These are phyloP conservation scores for Meyerozyma sp. DNA, from an alignment of 1,139 yeast species.

Conservation along the genomic window DNA sequence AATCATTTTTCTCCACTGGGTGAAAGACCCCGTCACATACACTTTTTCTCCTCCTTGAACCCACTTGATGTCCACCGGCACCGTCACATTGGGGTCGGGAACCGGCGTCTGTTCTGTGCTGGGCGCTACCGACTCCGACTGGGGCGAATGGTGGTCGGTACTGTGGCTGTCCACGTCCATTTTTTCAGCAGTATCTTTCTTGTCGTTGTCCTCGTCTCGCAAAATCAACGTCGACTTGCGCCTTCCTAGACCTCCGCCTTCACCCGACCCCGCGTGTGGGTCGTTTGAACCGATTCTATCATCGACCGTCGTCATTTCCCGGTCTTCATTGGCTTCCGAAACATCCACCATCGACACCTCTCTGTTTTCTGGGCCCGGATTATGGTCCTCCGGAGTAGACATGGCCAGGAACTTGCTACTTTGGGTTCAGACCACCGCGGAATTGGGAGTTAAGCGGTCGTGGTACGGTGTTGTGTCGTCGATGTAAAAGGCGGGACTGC, in stretches of 20 bases:
- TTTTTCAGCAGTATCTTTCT: conserved; percentile 9
- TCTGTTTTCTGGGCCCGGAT: conserved; percentile 11
- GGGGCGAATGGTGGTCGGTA: conserved; percentile 5
- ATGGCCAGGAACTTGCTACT: background rate
- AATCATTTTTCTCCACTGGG: conserved; percentile 49
- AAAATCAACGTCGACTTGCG: conserved; percentile 38
- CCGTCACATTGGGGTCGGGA: conserved; percentile 30
- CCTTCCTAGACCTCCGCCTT: conserved; percentile 20
- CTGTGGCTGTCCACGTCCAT: conserved; percentile 18
- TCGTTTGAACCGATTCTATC: conserved; percentile 1
- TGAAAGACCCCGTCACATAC: conserved; percentile 45
- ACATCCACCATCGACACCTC: conserved; percentile 44
- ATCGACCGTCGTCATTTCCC: conserved; percentile 7
- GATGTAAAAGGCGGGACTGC: background rate
- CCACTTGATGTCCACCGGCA: conserved; percentile 87
- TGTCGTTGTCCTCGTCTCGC: conserved; percentile 25
- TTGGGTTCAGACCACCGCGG: background rate
- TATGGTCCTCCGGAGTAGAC: background rate
- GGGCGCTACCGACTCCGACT: conserved; percentile 4
- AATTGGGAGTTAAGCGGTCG: background rate
- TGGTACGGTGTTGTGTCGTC: background rate
- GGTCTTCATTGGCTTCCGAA: conserved; percentile 19
- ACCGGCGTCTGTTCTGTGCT: conserved; percentile 12
- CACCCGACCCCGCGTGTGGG: background rate
- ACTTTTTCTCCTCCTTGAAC: conserved; percentile 91